Evolutionary conservation across 805 yeast species (phyloP), one percentile per base, ranked within the genome.

Genomic region (Lipomyces yamadae): DNA sequence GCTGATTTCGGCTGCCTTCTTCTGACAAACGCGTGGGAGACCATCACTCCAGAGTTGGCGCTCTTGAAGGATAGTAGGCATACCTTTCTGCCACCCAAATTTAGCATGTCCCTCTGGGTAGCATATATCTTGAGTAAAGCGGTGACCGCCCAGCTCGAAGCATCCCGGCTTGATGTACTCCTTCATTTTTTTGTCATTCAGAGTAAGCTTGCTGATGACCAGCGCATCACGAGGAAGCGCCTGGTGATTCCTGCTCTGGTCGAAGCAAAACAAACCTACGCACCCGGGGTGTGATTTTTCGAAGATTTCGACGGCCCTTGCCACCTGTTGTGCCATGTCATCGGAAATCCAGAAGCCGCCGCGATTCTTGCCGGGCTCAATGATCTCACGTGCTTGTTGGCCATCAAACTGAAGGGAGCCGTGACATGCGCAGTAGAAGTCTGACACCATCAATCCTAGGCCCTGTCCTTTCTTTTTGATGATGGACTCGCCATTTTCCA

Each of bases 261-360:
- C 53, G 29, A 48, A 48, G 53, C 53, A 48, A 48, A 48, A 48
- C 29, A 48, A 24, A 48, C 53, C 53, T 48, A 48, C 15, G 53
- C 53, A 48, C 29, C 1, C 53, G 29, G 52, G 53, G 53, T n/a
- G 53, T 48, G 11, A 45, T 45, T 48, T 48, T 24, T 48, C 29
- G 29, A 48, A 48, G 53, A n/a, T 48, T 8, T 48, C 53, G 13
- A 48, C 1, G 53, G 53, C 24, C 29, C 29, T 48, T n/a, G 10
- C 53, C 11, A 48, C 18, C 53, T 48, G 53, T 24, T 48, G 53
- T 18, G 15, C 53, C 53, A 48, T 48, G 53, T 48, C 29, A 48
- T 48, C 29, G 29, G 53, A 48, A 48, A 48, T 24, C 53, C 53
- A 48, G 53, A 48, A 48, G 2, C 53, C 53, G 29, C 11, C 53